These are phyloP conservation scores for Termitomyces sp. DNA, from an alignment of 768 basidiomycete genomes.

Conservation along the genomic window DNA sequence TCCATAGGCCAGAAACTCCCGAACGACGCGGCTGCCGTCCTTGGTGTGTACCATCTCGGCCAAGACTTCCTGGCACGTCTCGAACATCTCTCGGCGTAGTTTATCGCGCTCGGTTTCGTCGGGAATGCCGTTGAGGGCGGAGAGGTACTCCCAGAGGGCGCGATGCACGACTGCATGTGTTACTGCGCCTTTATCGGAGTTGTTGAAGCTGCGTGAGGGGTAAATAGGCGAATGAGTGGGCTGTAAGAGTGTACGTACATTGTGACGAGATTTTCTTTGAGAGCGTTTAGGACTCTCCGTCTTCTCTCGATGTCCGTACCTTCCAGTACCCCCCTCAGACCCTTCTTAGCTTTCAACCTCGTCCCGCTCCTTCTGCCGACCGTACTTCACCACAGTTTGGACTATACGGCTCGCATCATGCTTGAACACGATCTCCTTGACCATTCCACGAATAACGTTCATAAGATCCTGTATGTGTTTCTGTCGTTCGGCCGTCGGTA, in stretches of 20 bases:
- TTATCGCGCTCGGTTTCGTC: slow-evolving; percentile 73
- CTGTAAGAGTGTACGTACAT: slow-evolving; percentile 51
- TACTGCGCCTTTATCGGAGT: slow-evolving; percentile 86
- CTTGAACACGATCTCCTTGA: slow-evolving; percentile 85
- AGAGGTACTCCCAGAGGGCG: slow-evolving; percentile 82
- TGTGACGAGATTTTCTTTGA: slow-evolving; percentile 72
- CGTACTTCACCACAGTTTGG: slow-evolving; percentile 80
- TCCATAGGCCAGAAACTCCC: slow-evolving; percentile 82
- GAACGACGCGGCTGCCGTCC: slow-evolving; percentile 83
- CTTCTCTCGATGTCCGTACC: slow-evolving; percentile 61
- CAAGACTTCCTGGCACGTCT: slow-evolving; percentile 82
- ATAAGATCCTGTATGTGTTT: slow-evolving; percentile 75
- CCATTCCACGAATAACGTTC: slow-evolving; percentile 72
- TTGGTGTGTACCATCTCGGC: slow-evolving; percentile 95
- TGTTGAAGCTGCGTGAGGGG: slow-evolving; percentile 66
- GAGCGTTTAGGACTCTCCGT: slow-evolving; percentile 61
- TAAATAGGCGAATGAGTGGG: neutral
- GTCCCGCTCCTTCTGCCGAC: slow-evolving; percentile 70
- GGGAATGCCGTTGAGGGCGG: slow-evolving; percentile 52
- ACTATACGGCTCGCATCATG: slow-evolving; percentile 90
- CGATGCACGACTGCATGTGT: slow-evolving; percentile 88
- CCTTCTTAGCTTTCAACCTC: slow-evolving; percentile 72
- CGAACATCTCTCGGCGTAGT: slow-evolving; percentile 75
- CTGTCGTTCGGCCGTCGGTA: slow-evolving; percentile 68
- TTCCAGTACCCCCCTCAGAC: slow-evolving; percentile 67